Base-by-base conservation (phyloP, 305 asterid species). In the Ruellia speciosa region DNA sequence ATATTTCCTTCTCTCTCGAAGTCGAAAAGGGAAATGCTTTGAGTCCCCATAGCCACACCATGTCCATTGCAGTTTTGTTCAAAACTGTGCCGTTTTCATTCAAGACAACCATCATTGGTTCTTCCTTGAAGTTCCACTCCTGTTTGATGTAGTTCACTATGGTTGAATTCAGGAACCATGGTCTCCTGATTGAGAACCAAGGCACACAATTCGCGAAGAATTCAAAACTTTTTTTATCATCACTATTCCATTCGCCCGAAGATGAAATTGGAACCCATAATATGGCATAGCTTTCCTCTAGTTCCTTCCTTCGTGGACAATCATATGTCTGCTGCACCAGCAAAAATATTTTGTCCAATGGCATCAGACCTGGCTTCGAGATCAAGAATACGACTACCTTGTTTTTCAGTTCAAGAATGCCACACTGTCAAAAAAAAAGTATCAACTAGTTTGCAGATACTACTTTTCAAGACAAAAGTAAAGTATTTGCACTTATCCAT, bases 1-100 rank as follows among this genome's bases (percentile, higher is more conserved):
- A 81, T 8, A 85, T 79, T 66, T 79, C 80, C 31, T 41, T 65
- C 62, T 82, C 94, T 66, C 79, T 80, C 60, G 79, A 64, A 59
- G 15, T 39, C 13, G 96, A 81, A 72, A 82, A 87, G 43, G 94
- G 96, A 66, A 76, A 81, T 34, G 94, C 87, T 61, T 76, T 72
- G 46, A 77, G 62, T 11, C 93, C 95, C 93, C 90, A 85, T 0
- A 85, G 64, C 87, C 81, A 85, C 41, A 82, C 67, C 90, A 85
- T 77, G 58, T 88, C 90, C 68, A 78, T 59, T 10, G 96, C 88
- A 66, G 83, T 75, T 11, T 52, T 33, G 66, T 85, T 85, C 6
- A 82, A 54, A 18, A 88, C 68, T 49, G 35, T 50, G 47, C 95
- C 86, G 14, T 73, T 46, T 31, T 64, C 71, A 58, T 74, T 65